Evolutionary conservation across 306 rosid species (phyloP).

Genomic region (Sicyos baderoa): DNA sequence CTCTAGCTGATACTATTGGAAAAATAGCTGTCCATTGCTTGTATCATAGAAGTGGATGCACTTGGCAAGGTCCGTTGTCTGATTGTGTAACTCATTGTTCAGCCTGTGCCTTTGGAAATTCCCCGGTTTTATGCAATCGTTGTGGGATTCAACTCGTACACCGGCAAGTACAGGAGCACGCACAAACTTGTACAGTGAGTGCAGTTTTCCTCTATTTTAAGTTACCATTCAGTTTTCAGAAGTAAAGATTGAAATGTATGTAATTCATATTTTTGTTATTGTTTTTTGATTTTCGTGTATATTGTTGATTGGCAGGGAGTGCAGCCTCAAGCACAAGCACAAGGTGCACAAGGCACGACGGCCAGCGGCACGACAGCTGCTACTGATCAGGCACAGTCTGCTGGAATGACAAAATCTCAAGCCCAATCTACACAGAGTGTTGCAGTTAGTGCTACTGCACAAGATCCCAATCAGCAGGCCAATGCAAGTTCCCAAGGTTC

Average conservation of each 20-base stretch:
- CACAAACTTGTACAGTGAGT: conserved; percentile 78
- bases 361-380: conserved; percentile 35
- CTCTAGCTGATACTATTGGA: conserved; percentile 86
- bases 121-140: conserved; percentile 88
- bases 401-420: conserved; percentile 42
- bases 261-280: background rate
- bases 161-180: conserved; percentile 93
- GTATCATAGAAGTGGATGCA: conserved; percentile 87
- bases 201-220: conserved; percentile 3
- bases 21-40: conserved; percentile 85
- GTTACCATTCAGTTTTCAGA: background rate
- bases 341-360: conserved; percentile 40
- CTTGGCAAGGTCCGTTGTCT: conserved; percentile 86
- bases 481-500: conserved; percentile 51
- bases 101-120: conserved; percentile 84
- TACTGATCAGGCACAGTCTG: conserved; percentile 45
- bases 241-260: background rate
- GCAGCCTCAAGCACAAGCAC: conserved; percentile 55
- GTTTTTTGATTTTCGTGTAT: background rate
- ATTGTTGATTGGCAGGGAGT: conserved; percentile 53
- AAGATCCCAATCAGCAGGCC: conserved; percentile 50
- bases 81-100: conserved; percentile 79
- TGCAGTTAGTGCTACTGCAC: conserved; percentile 38
- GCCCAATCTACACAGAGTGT: conserved; percentile 47
- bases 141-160: conserved; percentile 88